Conservation (phyloP, 495 filamentous ascomycete genomes). For the Hypoxylon subgilvum region DNA sequence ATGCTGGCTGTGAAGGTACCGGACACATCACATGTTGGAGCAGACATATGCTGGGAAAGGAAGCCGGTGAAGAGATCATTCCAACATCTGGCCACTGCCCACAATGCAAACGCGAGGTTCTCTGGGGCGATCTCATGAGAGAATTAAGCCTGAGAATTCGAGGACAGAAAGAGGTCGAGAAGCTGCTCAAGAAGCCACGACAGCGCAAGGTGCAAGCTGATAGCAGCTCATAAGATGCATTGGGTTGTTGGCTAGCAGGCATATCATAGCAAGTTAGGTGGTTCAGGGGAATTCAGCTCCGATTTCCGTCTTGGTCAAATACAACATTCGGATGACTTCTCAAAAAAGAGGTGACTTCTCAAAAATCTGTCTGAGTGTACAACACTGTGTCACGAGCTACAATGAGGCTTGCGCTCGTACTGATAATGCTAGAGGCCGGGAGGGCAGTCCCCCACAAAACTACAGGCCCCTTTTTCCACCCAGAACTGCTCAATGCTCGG, state of each 20-base stretch:
- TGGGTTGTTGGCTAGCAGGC: not conserved
- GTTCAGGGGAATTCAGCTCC: too few relatives aligned
- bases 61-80: constrained; percentile 58
- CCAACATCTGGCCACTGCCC: constrained; percentile 78
- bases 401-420: too few relatives aligned
- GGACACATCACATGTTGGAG: constrained; percentile 83
- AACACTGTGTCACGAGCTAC: too few relatives aligned
- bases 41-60: constrained; percentile 60
- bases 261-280: too few relatives aligned
- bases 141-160: constrained; percentile 76
- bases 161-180: constrained; percentile 68
- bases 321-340: too few relatives aligned
- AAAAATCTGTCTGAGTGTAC: too few relatives aligned
- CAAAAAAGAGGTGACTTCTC: too few relatives aligned
- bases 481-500: constrained; percentile 29
- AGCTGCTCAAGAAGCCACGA: constrained; percentile 64
- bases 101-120: constrained; percentile 63
- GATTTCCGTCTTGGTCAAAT: too few relatives aligned
- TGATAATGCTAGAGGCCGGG: too few relatives aligned
- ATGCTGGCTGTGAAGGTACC: constrained; percentile 65
- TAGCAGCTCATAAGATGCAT: not conserved
- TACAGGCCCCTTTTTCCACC: constrained; percentile 23
- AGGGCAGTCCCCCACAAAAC: constrained; percentile 28
- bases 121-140: constrained; percentile 81
- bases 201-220: constrained; percentile 33